These are phyloP conservation scores for Sphaerulina vaccinii DNA, from an alignment of 2,329 filamentous ascomycete species.

Conservation along the genomic window DNA sequence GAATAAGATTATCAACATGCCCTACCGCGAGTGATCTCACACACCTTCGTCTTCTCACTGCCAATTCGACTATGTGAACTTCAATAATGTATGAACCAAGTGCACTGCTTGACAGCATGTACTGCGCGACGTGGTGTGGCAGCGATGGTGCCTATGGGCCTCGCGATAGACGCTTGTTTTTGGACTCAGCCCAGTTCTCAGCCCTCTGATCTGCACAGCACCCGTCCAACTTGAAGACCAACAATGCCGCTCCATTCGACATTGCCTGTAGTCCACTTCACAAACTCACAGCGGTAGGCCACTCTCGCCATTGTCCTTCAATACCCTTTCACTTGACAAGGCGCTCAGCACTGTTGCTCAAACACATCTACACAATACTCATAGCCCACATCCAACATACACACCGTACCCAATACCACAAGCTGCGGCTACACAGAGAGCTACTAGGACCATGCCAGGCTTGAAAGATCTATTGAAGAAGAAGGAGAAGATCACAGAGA, in stretches of 20 bases:
- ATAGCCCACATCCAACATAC: no score
- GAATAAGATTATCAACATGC: neutral
- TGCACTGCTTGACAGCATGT: no score
- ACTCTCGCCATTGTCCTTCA: neutral
- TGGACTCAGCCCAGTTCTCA: neutral
- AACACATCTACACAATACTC: no score
- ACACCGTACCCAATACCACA: neutral
- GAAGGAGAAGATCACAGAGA: slow-evolving; percentile 54
- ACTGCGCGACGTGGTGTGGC: no score
- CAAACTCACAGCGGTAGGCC: neutral
- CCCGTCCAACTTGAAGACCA: neutral
- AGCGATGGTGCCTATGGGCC: no score
- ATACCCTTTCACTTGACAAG: no score
- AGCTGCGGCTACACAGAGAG: neutral
- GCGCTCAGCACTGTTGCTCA: no score
- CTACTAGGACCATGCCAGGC: slow-evolving; percentile 50
- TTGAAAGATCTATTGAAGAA: slow-evolving; percentile 63
- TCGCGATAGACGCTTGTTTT: no score
- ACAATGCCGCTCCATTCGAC: neutral
- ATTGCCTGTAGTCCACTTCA: neutral
- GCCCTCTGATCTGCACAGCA: neutral
- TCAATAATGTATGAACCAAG: no score
- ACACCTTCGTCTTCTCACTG: no score
- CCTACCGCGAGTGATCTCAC: neutral
- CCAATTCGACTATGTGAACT: no score